Conservation (phyloP, 345 rosid species). For the Garcia nutans region DNA sequence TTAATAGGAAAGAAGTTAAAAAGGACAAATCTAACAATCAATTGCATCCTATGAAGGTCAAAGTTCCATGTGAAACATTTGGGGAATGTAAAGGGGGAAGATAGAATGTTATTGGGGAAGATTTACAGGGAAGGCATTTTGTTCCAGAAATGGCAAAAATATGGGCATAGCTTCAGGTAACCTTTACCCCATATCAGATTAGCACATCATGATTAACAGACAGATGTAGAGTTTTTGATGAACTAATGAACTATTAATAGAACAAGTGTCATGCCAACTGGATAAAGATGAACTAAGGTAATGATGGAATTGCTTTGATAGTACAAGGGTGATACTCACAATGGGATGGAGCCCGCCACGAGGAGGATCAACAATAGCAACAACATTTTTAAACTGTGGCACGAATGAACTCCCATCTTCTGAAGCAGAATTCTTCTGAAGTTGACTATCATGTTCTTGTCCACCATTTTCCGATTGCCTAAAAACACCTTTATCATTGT, state of each 20-base stretch:
- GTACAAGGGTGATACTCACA: slow-evolving; percentile 39
- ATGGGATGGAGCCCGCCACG: slow-evolving; percentile 87
- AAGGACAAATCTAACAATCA: neutral
- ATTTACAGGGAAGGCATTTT: too few species aligned
- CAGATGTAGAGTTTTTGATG: too few species aligned
- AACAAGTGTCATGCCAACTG: neutral
- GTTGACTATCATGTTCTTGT: slow-evolving; percentile 35
- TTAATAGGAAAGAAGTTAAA: neutral
- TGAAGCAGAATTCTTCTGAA: slow-evolving; percentile 31
- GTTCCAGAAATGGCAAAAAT: too few species aligned
- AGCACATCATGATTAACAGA: neutral
- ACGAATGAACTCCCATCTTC: slow-evolving; percentile 35
- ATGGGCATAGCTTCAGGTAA: too few species aligned
- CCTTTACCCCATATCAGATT: neutral
- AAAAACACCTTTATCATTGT: slow-evolving; percentile 25
- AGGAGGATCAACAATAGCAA: slow-evolving; percentile 98
- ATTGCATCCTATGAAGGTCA: neutral
- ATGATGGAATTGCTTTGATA: neutral
- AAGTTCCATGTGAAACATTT: slow-evolving; percentile 5
- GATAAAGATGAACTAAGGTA: neutral
- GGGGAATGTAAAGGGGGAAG: neutral
- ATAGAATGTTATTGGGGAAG: neutral
- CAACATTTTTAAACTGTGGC: slow-evolving; percentile 64
- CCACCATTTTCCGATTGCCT: slow-evolving; percentile 30
- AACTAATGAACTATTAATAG: neutral